Evolutionary conservation across 2,329 filamentous ascomycete genomes (phyloP).

Genomic region (Aureobasidium subglaciale): DNA sequence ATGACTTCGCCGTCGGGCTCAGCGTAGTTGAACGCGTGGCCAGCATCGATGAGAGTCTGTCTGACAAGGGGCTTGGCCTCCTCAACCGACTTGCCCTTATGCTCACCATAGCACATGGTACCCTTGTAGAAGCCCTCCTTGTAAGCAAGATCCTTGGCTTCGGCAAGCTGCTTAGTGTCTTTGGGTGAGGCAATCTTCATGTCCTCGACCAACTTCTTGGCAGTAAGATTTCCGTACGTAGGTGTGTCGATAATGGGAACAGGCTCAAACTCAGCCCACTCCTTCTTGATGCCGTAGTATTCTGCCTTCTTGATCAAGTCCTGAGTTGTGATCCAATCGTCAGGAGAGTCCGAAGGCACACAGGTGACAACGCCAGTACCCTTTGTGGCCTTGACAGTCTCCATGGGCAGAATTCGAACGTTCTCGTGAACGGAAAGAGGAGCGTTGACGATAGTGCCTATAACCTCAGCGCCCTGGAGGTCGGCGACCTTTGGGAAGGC

Average conservation of each 20-base stretch:
- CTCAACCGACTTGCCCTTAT: conserved; percentile 79
- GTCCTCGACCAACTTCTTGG: conserved; percentile 76
- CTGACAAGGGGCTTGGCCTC: conserved; percentile 80
- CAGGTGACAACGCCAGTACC: conserved; percentile 95
- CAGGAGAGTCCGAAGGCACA: conserved; percentile 90
- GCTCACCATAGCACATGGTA: conserved; percentile 79
- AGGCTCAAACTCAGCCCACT: conserved; percentile 90
- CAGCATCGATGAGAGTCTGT: conserved; percentile 65
- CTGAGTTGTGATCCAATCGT: conserved; percentile 83
- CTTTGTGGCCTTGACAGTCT: conserved; percentile 83
- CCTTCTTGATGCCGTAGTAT: conserved; percentile 92
- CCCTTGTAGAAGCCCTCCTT: conserved; percentile 98
- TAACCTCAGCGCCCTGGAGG: conserved; percentile 67
- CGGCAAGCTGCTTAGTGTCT: conserved; percentile 79
- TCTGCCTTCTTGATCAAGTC: conserved; percentile 93
- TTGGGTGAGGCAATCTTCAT: conserved; percentile 97
- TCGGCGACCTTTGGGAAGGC: conserved; percentile 68
- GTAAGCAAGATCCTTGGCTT: conserved; percentile 94
- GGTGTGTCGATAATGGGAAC: conserved; percentile 85
- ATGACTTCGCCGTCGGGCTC: conserved; percentile 89
- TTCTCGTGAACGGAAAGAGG: conserved; percentile 80
- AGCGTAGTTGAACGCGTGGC: conserved; percentile 81
- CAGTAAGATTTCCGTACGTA: conserved; percentile 76
- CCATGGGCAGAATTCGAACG: conserved; percentile 90
- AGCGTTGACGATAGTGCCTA: conserved; percentile 84